Base-by-base conservation (phyloP, 169 alveolate genomes). In the Plasmodium reichenowi region DNA sequence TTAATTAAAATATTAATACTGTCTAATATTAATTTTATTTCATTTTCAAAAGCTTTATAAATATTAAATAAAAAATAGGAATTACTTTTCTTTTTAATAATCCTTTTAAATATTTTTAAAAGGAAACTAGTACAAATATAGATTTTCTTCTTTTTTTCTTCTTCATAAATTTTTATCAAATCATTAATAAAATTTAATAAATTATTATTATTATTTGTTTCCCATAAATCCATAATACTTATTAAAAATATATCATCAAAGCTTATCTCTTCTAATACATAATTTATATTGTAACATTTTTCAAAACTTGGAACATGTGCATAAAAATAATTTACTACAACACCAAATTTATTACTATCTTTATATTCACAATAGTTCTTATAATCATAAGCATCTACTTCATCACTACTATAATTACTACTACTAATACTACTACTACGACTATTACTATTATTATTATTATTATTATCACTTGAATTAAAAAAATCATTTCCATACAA, bases 91-190 rank as follows among this genome's bases (percentile, higher is more conserved):
- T 66, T 68, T 13, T 83, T 67, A 3, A 83, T 83, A 9, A 83
- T 50, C 20, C 58, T 83, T 68, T 83, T 60, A 83, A 83, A 68
- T 56, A 83, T 38, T 50, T 68, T 83, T 67, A 83, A 26, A 17
- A 83, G 54, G 8, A 24, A 50, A 45, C 70, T 83, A 13, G 91
- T 83, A 47, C 26, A 68, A 7, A 22, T 10, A 60, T 68, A 83
- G 5, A 83, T 58, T 58, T 83, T 68, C 70, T 83, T 67, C 32
- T 32, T 83, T 68, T 80, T 80, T 56, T 80, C 90, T 26, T 80
- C 85, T 32, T 83, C 91, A 32, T 83, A 83, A 10, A 83, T 9
- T 13, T 29, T 68, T 29, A 83, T 32, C 5, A 83, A 62, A 48
- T 83, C 73, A 7, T 24, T 56, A 7, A 78, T 26, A 24, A 78